Base-by-base conservation (phyloP, 164 flowering plant species). In the Vitis cinerea region DNA sequence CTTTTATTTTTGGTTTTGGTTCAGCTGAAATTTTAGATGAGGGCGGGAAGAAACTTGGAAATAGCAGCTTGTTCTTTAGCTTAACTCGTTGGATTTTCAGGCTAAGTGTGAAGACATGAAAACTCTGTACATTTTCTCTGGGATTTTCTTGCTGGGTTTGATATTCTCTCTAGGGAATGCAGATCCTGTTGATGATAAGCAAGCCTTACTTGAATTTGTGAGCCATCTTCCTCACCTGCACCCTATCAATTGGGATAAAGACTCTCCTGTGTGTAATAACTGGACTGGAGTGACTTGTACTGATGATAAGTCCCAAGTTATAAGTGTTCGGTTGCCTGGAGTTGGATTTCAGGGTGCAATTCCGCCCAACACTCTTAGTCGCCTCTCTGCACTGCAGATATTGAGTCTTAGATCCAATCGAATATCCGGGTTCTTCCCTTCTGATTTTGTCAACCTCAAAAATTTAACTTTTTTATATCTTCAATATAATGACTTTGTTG, bases 251-350 rank as follows among this genome's bases (percentile, higher is more conserved):
- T 89, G 92, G 94, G 73, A 76, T 19, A 75, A 66, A 37, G 61
- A 50, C 55, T 70, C 75, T 27, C 51, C 84, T 10, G 85, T 86
- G 9, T 89, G 92, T 59, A 66, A 61, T 50, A 67, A 78, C 73
- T 89, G 94, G 94, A 89, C 83, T 48, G 92, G 94, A 54, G 82
- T 89, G 14, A 69, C 76, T 53, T 89, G 92, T 53, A 83, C 71
- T 55, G 67, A 52, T 13, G 89, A 85, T 56, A 64, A 70, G 49
- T 74, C 88, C 19, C 73, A 86, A 5, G 80, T 89, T 2, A 72
- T 80, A 11, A 76, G 80, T 13, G 65, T 89, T 9, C 69, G 90
- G 60, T 77, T 89, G 72, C 94, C 92, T 8, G 94, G 86, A 0
- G 80, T 86, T 55, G 94, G 94, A 8, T 85, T 89, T 50, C 63